Conservation (phyloP, 345 rosid genomes). For the Cochlearia excelsa region DNA sequence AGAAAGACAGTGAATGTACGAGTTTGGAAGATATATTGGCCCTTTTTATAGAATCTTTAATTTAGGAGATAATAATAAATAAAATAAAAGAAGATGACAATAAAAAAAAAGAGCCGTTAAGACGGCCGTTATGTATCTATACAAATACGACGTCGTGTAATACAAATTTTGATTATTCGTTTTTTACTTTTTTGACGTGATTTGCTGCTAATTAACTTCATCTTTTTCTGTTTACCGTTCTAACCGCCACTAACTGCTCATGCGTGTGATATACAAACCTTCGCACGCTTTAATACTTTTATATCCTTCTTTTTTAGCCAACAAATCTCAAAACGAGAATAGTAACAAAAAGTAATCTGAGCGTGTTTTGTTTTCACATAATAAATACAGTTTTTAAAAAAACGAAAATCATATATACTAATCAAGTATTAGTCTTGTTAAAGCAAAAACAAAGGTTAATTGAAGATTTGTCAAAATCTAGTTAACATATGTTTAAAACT, state of each 20-base stretch:
- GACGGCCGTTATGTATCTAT: conserved; percentile 38
- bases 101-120: conserved; percentile 34
- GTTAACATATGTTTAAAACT: no score
- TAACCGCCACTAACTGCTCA: conserved; percentile 44
- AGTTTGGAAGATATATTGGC: conserved; percentile 30
- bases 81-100: conserved; percentile 14
- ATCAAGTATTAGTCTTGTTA: no score
- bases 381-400: no score
- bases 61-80: no score
- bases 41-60: conserved; percentile 26
- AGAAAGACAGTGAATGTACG: conserved; percentile 31
- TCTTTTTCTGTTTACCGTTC: conserved; percentile 23
- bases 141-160: conserved; percentile 16
- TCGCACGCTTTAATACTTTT: conserved; percentile 25
- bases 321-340: no score
- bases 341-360: no score
- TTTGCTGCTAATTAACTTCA: conserved; percentile 6
- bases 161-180: conserved; percentile 7
- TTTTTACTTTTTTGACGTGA: conserved; percentile 26
- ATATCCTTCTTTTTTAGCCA: no score
- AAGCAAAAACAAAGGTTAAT: no score
- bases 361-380: no score
- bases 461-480: no score
- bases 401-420: no score
- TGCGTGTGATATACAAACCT: conserved; percentile 18